phyloP scores from a whole-genome alignment of 2,329 filamentous ascomycete species.

The Xylariaceae sp. region DNA sequence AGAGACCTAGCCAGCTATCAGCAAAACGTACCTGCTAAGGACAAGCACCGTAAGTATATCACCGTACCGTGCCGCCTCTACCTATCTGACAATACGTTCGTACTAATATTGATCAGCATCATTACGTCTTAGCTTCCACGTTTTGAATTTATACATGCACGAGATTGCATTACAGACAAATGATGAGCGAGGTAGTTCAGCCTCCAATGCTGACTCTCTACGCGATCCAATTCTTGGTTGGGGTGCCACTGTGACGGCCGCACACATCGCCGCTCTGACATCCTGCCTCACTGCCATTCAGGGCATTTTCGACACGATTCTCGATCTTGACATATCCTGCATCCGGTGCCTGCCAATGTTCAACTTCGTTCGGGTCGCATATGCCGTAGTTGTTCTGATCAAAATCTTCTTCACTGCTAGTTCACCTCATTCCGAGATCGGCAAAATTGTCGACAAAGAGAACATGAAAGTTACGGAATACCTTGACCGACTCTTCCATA shows the following conservation, averaged over 20 bases:
- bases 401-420: conserved; percentile 67
- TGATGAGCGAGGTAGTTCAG: conserved; percentile 38
- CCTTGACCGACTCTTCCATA: conserved; percentile 63
- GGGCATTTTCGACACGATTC: conserved; percentile 59
- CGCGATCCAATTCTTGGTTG: conserved; percentile 39
- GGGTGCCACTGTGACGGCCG: conserved; percentile 41
- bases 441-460: conserved; percentile 62
- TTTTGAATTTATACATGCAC: conserved; percentile 67
- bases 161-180: conserved; percentile 63
- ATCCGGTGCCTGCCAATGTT: conserved; percentile 64
- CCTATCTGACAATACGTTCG: conserved; percentile 13
- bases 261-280: conserved; percentile 61
- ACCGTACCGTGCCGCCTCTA: no score
- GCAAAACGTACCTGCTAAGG: conserved; percentile 45
- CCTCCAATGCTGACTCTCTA: conserved; percentile 42
- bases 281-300: conserved; percentile 63
- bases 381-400: conserved; percentile 65
- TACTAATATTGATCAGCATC: conserved; percentile 41
- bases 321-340: conserved; percentile 51
- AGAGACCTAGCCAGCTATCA: conserved; percentile 57
- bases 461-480: conserved; percentile 61
- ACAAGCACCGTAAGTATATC: conserved; percentile 50
- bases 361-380: conserved; percentile 65
- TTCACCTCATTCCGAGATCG: conserved; percentile 58
- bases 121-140: conserved; percentile 57